Evolutionary conservation across 768 basidiomycete species (phyloP), one percentile per base, ranked within the genome.

Genomic region (Rhodotorula babjevae): DNA sequence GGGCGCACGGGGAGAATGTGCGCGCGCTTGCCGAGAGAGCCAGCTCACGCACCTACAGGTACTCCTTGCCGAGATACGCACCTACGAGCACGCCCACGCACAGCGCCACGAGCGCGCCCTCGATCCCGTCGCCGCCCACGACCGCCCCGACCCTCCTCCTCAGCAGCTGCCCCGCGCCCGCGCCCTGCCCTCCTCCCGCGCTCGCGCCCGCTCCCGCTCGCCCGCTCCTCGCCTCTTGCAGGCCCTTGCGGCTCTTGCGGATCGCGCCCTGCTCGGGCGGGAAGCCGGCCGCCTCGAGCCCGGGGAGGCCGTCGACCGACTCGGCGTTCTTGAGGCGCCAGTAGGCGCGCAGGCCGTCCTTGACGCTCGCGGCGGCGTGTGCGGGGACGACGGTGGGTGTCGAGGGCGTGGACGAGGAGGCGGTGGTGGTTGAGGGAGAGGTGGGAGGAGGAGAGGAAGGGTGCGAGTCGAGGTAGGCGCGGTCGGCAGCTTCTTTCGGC

Each of bases 291-390:
- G 27, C 21, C 11, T 21, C 27, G 29, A 69, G 33, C 5, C 61
- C 68, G 4, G 68, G 68, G 23, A 69, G 62, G 5, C 68, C 68
- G 31, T 69, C 68, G n/a, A 69, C 33, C 33, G 46, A 50, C 47
- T 58, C 46, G 10, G 63, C 40, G n/a, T 69, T 69, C 29, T 59
- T 69, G 56, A 55, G 63, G 29, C 9, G 16, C 68, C 68, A 69
- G 50, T 69, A 60, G 11, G 58, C 58, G 36, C 9, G 33, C 50
- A 67, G 50, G 33, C 58, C 58, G 29, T 61, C 46, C 27, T 55
- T n/a, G n/a, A 33, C 19, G 12, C 5, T 2, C 25, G 25, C 25
- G 33, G 63, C 55, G n/a, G 63, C 55, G 42, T 57, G 18, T 23
- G 63, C 40, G 2, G 8, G 8, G 18, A 14, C 9, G 44, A 46